Percentiles rank a stretch among this genome's conserved stretches.
Evolutionary conservation across 306 rosid genomes (phyloP).

Genomic region (Albizia julibrissin): DNA sequence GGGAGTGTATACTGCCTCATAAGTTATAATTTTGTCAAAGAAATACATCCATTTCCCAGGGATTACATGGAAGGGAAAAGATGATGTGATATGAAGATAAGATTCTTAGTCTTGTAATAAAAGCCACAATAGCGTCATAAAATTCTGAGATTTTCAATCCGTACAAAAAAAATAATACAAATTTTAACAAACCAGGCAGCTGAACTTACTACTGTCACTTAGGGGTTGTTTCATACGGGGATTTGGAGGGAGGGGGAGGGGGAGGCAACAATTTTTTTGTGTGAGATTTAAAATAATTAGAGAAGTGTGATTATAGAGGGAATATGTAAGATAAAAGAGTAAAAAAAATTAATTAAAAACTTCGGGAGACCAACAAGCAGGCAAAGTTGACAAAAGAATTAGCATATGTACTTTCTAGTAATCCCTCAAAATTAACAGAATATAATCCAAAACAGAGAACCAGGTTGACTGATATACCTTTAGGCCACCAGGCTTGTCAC

Average conservation of each 20-base stretch:
- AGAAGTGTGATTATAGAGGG: too few relatives aligned
- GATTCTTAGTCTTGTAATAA: not conserved
- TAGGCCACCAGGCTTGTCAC: conserved; percentile 97
- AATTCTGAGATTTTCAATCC: not conserved
- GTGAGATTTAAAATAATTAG: too few relatives aligned
- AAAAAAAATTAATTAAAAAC: too few relatives aligned
- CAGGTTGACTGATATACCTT: conserved; percentile 56
- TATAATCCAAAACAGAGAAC: conserved; percentile 8
- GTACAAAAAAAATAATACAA: not conserved
- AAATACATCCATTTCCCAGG: not conserved
- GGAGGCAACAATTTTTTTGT: too few relatives aligned
- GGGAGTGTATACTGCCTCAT: not conserved
- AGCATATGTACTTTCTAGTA: not conserved
- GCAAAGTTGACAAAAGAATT: not conserved
- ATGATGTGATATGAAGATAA: not conserved
- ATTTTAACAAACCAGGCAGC: not conserved
- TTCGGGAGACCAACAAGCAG: not conserved
- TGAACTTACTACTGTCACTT: not conserved
- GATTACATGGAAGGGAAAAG: not conserved
- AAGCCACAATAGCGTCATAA: not conserved
- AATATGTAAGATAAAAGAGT: too few relatives aligned
- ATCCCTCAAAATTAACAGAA: not conserved
- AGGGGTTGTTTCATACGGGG: too few relatives aligned
- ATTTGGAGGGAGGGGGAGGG: too few relatives aligned
- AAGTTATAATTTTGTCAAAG: conserved; percentile 5